Conservation (phyloP, 108 stramenopile genomes). For the Skeletonema costatum region DNA sequence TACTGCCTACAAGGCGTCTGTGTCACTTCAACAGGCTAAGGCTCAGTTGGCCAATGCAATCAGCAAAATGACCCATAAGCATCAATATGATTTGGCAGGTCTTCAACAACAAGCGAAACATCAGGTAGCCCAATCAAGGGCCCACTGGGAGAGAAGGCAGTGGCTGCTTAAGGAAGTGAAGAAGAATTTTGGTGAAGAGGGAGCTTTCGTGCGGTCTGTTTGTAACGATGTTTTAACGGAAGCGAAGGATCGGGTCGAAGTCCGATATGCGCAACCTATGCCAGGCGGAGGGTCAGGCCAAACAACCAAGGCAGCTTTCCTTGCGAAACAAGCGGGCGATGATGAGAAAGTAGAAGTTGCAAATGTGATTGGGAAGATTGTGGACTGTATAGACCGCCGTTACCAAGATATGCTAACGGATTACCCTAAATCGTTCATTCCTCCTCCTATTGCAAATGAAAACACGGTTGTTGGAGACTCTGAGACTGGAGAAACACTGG, state of each 20-base stretch:
- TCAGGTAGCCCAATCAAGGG: background rate
- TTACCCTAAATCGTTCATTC: conserved; percentile 45
- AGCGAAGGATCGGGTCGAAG: conserved; percentile 11
- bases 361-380: conserved; percentile 21
- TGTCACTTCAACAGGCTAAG: conserved; percentile 18
- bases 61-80: conserved; percentile 2
- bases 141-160: conserved; percentile 15
- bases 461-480: conserved; percentile 26
- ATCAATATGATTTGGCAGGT: background rate
- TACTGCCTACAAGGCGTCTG: conserved; percentile 29
- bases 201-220: background rate
- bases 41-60: background rate
- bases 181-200: conserved; percentile 15
- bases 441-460: conserved; percentile 43
- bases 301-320: background rate
- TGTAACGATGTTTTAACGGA: conserved; percentile 16
- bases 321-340: conserved; percentile 1
- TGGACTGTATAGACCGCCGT: conserved; percentile 30
- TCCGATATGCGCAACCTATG: background rate
- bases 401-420: conserved; percentile 14
- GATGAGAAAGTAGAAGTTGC: conserved; percentile 9
- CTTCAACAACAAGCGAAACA: background rate
- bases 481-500: conserved; percentile 55
- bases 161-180: background rate
- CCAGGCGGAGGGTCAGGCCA: conserved; percentile 2